Base-by-base conservation (phyloP, 2,329 filamentous ascomycete species). In the Pseudocercospora vitis region DNA sequence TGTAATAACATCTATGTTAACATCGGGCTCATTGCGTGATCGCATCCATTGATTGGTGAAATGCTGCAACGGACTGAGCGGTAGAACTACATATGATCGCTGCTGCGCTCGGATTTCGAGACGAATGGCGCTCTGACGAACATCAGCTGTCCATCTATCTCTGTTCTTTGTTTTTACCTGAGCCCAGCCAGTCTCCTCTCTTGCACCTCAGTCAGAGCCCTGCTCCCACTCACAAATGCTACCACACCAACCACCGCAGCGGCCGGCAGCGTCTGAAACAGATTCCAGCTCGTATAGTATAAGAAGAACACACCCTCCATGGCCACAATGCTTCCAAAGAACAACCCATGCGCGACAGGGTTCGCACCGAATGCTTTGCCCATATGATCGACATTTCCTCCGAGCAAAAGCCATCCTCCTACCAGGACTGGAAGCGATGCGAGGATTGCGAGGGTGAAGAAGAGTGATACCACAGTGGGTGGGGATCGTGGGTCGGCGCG, bases 231-330 rank as follows among this genome's bases (percentile, higher is more conserved):
- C 58, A 97, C 73, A 69, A 95, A 89, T 8, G 89, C 83, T 50
- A 91, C 81, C 21, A 81, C 73, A 12, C 85, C 84, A 24, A 94
- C 81, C 37, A 85, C 74, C 28, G 78, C 78, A 50, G 87, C 84
- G 21, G 84, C 85, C 3, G 91, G 91, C 46, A 99, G 78, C 11
- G 84, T 84, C 77, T 96, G 87, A 80, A 97, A 96, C 40, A 99
- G 78, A 68, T 86, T 96, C 91, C 92, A 96, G 68, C 76, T 83
- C 49, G 82, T 87, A 75, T 97, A 97, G 80, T 99, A 99, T 62
- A 96, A 75, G 77, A 94, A 92, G 75, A 99, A 96, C 52, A 96
- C 85, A 12, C 82, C 88, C 73, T 99, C 94, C 78, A 99, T 88
- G 18, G 85, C 84, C 32, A 96, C 57, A 52, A 99, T 84, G 4